Base-by-base conservation (phyloP, 2,329 filamentous ascomycete genomes). In the Gnomoniopsis smithogilvyi region DNA sequence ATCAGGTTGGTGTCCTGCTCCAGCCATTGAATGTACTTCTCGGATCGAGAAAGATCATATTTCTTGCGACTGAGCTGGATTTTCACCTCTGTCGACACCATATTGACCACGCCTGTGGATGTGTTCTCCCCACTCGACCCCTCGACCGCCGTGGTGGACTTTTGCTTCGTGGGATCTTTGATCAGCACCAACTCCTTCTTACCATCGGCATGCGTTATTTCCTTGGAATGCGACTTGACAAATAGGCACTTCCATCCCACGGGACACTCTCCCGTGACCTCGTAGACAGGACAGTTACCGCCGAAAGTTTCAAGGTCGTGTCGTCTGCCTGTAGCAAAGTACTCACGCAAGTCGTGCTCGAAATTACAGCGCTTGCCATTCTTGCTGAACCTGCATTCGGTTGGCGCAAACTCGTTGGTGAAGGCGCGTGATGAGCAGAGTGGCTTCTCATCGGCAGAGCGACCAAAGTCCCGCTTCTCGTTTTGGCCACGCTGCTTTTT, bases 161-260 rank as follows among this genome's bases (percentile, higher is more conserved):
- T 54, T 14, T 33, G n/a, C 67, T 65, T 17, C 69, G 72, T 74
- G 11, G 59, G 19, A 45, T 66, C 64, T 12, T 85, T 83, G 21
- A 89, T 67, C 51, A 96, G 79, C 3, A 94, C 79, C 54, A 98
- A 76, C 74, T 98, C 94, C 67, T 90, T 92, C 65, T 84, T 84
- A 10, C 92, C 94, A 71, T 96, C 93, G 56, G 88, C 86, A 21
- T 80, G 85, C 64, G 90, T 85, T 24, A 90, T 75, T 74, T 98
- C 94, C 63, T 87, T 81, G 67, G 92, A 95, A 74, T 99, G 95
- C 63, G 91, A 96, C 63, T 83, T 83, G 36, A 91, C 89, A 69
- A 97, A 96, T 22, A 94, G 89, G 72, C 95, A 99, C 72, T 94
- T 96, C 93, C 94, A 99, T 6, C 95, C 95, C 15, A 89, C 85